Evolutionary conservation across 2,329 filamentous ascomycete genomes (phyloP).

Genomic region (Dothiorella sarmentorum): DNA sequence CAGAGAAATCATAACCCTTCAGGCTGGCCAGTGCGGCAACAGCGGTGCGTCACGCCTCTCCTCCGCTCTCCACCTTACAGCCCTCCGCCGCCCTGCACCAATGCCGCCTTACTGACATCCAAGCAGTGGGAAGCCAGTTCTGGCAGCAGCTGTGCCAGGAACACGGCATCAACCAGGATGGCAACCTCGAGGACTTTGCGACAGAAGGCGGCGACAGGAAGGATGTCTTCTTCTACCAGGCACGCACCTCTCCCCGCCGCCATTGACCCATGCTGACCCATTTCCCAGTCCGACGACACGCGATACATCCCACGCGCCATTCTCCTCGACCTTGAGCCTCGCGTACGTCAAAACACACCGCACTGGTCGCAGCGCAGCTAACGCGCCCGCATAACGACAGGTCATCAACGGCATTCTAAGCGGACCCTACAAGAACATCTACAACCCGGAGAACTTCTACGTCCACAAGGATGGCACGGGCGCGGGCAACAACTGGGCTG

Average conservation of each 20-base stretch:
- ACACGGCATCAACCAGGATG: conserved; percentile 95
- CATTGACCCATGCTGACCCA: background rate
- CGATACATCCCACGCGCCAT: conserved; percentile 97
- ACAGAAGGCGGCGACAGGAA: conserved; percentile 97
- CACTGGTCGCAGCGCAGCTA: background rate
- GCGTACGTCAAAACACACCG: conserved; percentile 51
- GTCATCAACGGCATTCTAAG: conserved; percentile 91
- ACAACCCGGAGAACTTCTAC: conserved; percentile 99
- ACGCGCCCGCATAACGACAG: conserved; percentile 39
- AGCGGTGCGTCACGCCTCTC: conserved; percentile 68
- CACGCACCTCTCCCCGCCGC: conserved; percentile 23
- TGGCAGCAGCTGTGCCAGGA: conserved; percentile 99
- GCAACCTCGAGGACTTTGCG: conserved; percentile 95
- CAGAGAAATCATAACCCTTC: conserved; percentile 96
- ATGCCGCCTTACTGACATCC: background rate
- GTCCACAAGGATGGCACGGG: conserved; percentile 90
- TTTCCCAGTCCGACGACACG: conserved; percentile 81
- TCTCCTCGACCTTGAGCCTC: conserved; percentile 88
- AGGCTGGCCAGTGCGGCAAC: conserved; percentile 98
- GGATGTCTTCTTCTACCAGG: conserved; percentile 97
- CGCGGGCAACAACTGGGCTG: conserved; percentile 97
- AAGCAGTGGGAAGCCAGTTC: conserved; percentile 87
- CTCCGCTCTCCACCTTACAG: conserved; percentile 15
- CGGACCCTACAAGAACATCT: conserved; percentile 95
- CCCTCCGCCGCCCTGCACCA: background rate